Base-by-base conservation (phyloP, 306 rosid species). In the Begonia peltatifolia region DNA sequence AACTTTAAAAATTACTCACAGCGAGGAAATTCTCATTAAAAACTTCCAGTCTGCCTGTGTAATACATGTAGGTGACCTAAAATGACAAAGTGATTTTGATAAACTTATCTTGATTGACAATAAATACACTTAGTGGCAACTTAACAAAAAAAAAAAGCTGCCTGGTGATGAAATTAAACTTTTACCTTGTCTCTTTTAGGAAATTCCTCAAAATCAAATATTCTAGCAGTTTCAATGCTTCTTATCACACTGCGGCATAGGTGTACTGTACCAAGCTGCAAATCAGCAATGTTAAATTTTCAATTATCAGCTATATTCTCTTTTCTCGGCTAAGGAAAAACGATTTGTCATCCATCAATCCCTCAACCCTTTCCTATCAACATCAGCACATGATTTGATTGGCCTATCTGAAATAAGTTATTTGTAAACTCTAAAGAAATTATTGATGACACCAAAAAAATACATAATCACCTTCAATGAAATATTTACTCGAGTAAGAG, bases 11-110 rank as follows among this genome's bases (percentile, higher is more conserved):
- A 63, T 50, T 56, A 80, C 97, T 80, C 76, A 90, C 94, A 50
- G 94, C 77, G 23, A 92, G 86, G 57, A 86, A 90, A 63, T 90
- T 90, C 80, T 90, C 97, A 52, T 90, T 85, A 78, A 86, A 83
- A 68, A 90, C 99, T 68, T 90, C 95, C 1, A 90, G 92, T 54
- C 99, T 95, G n/a, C 99, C 99, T 10, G 99, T 90, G 70, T 85
- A 90, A 69, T 90, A 90, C 99, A 83, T 86, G 86, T 90, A 90
- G 47, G 95, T 80, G 60, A 83, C 97, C 94, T 85, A 84, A 17
- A 53, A 74, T 11, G 60, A 54, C 17, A 53, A 58, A 11, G 5
- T 35, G 17, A 49, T 2, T 12, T 44, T 58, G 52, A 15, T 9
- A 36, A 25, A 9, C 23, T 38, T 35, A 48, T 59, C 63, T 44